Evolutionary conservation across 1,139 yeast genomes (phyloP).

Genomic region (Candida sp.): DNA sequence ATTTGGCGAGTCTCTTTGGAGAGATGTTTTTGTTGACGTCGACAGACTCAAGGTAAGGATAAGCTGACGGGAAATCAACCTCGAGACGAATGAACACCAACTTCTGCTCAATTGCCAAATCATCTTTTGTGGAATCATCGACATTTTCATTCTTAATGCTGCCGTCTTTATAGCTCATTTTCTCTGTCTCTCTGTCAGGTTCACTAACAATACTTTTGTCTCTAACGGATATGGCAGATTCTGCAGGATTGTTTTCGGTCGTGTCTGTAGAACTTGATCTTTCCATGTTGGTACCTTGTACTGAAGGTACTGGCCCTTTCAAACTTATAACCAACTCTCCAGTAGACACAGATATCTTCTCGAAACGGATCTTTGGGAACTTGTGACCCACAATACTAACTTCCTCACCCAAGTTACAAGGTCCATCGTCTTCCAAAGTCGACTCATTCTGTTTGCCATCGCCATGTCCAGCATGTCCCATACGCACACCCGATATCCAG

Average conservation of each 20-base stretch:
- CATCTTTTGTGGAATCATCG: conserved; percentile 13
- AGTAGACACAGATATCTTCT: conserved; percentile 84
- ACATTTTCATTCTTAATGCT: conserved; percentile 4
- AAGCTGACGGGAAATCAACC: conserved; percentile 68
- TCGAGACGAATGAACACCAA: conserved; percentile 73
- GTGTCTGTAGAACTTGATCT: conserved; percentile 3
- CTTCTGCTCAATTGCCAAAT: conserved; percentile 42
- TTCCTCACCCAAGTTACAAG: conserved; percentile 86
- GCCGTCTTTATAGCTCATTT: conserved; percentile 8
- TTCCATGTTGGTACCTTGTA: not conserved
- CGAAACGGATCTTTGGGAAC: conserved; percentile 87
- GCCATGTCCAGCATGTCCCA: conserved; percentile 59
- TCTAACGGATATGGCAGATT: conserved; percentile 7
- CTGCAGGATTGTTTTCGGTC: conserved; percentile 1
- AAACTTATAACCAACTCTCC: conserved; percentile 79
- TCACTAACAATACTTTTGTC: conserved; percentile 12
- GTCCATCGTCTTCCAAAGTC: conserved; percentile 45
- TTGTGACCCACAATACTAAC: conserved; percentile 89
- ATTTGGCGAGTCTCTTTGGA: conserved; percentile 23
- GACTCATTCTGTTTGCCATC: conserved; percentile 17
- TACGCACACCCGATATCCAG: conserved; percentile 94
- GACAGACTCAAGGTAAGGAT: conserved; percentile 61
- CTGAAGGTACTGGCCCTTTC: conserved; percentile 70
- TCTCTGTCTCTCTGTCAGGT: conserved; percentile 6
- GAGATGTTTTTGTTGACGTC: conserved; percentile 31